Percentiles rank a stretch among this genome's conserved stretches.
These are phyloP conservation scores for Aphanocladium album DNA, from an alignment of 2,329 filamentous ascomycete species.

Conservation along the genomic window DNA sequence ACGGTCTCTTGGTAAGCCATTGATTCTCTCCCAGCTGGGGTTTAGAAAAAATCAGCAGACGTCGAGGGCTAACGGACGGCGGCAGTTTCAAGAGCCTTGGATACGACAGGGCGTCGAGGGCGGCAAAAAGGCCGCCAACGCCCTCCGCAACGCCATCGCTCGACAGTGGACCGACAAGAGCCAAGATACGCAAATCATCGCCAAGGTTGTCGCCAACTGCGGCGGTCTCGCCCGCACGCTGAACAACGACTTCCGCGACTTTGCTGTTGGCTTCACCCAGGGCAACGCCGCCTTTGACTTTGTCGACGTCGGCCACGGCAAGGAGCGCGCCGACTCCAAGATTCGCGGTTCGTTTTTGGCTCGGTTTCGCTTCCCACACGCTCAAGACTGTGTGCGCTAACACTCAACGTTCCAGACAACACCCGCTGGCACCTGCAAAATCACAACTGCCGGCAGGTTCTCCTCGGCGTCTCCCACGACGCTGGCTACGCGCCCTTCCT, in stretches of 20 bases:
- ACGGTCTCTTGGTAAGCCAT: constrained; percentile 52
- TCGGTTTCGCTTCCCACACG: too few relatives aligned
- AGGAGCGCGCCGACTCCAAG: constrained; percentile 55
- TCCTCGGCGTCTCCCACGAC: constrained; percentile 59
- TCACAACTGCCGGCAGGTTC: constrained; percentile 55
- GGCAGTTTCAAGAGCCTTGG: constrained; percentile 55
- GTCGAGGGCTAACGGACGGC: too few relatives aligned
- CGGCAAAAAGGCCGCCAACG: constrained; percentile 47
- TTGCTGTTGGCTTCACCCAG: constrained; percentile 56
- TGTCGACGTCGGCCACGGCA: constrained; percentile 55
- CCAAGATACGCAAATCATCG: constrained; percentile 48
- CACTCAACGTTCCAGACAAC: constrained; percentile 37
- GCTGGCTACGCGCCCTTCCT: constrained; percentile 56
- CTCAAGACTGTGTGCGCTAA: neutral
- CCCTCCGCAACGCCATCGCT: constrained; percentile 43
- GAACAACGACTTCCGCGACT: constrained; percentile 48
- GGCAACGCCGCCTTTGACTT: constrained; percentile 57
- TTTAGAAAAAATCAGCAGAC: too few relatives aligned
- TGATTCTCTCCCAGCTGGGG: too few relatives aligned
- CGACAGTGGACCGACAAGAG: constrained; percentile 40
- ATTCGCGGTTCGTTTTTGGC: constrained; percentile 51
- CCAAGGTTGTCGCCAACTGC: constrained; percentile 53
- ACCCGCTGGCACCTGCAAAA: constrained; percentile 55
- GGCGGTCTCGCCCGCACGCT: constrained; percentile 45
- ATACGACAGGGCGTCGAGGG: constrained; percentile 51